These are phyloP conservation scores for Grosmannia penicillata DNA, from an alignment of 2,329 filamentous ascomycete genomes.

Conservation along the genomic window DNA sequence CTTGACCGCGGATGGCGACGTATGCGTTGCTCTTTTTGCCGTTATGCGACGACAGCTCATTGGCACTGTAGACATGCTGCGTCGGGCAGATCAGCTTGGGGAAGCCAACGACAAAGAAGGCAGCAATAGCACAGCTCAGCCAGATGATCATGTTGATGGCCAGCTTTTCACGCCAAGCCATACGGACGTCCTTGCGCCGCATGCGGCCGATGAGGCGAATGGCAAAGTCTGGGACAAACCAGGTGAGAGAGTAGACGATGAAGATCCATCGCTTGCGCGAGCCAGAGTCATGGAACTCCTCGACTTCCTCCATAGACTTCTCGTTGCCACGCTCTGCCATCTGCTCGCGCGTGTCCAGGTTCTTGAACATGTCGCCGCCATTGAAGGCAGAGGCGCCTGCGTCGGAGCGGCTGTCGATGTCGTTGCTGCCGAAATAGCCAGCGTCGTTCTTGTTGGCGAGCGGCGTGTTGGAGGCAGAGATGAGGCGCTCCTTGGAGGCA, in stretches of 20 bases:
- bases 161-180: conserved; percentile 92
- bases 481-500: conserved; percentile 45
- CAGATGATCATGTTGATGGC: conserved; percentile 98
- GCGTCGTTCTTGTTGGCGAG: conserved; percentile 50
- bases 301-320: conserved; percentile 78
- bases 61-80: conserved; percentile 71
- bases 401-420: conserved; percentile 76
- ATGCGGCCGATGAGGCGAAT: conserved; percentile 69
- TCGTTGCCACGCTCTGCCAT: conserved; percentile 93
- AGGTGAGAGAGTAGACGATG: conserved; percentile 71
- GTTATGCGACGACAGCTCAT: conserved; percentile 59
- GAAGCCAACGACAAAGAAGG: conserved; percentile 85
- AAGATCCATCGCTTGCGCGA: conserved; percentile 86
- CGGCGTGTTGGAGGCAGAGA: conserved; percentile 36
- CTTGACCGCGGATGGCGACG: conserved; percentile 72
- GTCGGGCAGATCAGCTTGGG: conserved; percentile 80
- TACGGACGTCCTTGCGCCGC: conserved; percentile 79
- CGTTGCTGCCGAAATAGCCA: conserved; percentile 67
- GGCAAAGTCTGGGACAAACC: conserved; percentile 70
- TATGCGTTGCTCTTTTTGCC: conserved; percentile 54
- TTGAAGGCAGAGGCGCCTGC: conserved; percentile 84
- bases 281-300: conserved; percentile 61
- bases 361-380: conserved; percentile 94
- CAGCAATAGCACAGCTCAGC: conserved; percentile 60
- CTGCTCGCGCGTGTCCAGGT: conserved; percentile 82